Evolutionary conservation across 192 early-diverging fungal genomes (phyloP).

Genomic region (Linnemannia schmuckeri): DNA sequence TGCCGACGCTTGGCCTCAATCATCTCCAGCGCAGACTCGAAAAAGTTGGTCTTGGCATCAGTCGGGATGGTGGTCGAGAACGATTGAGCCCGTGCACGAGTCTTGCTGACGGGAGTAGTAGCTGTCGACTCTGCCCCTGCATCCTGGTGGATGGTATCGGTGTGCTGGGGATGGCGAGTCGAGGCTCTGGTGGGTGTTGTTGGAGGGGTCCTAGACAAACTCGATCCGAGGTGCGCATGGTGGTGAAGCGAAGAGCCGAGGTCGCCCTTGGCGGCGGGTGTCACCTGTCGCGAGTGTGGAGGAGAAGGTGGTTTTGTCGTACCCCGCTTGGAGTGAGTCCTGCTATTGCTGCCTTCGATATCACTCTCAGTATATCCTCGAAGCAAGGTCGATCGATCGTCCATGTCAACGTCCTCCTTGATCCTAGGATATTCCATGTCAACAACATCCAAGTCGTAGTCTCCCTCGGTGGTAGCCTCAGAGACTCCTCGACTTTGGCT

Average conservation of each 20-base stretch:
- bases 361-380: neutral
- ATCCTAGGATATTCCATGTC: neutral
- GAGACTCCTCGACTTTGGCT: conserved; percentile 6
- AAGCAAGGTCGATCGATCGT: neutral
- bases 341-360: neutral
- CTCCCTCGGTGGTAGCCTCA: conserved; percentile 12
- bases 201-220: conserved; percentile 27
- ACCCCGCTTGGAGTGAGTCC: neutral
- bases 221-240: neutral
- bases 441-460: conserved; percentile 1
- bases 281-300: conserved; percentile 31
- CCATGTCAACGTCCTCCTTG: conserved; percentile 13
- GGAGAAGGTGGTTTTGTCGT: conserved; percentile 27
- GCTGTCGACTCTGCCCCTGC: neutral
- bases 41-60: conserved; percentile 26
- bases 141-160: neutral
- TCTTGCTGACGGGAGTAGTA: neutral
- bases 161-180: neutral
- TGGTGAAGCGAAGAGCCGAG: too few species aligned
- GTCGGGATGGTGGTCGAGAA: conserved; percentile 10
- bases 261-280: neutral
- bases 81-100: conserved; percentile 17
- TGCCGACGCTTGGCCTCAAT: conserved; percentile 27
- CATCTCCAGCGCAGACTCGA: conserved; percentile 24
- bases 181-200: conserved; percentile 20